Conservation (phyloP, 495 filamentous ascomycete genomes). For the Mytilinidion resinicola region DNA sequence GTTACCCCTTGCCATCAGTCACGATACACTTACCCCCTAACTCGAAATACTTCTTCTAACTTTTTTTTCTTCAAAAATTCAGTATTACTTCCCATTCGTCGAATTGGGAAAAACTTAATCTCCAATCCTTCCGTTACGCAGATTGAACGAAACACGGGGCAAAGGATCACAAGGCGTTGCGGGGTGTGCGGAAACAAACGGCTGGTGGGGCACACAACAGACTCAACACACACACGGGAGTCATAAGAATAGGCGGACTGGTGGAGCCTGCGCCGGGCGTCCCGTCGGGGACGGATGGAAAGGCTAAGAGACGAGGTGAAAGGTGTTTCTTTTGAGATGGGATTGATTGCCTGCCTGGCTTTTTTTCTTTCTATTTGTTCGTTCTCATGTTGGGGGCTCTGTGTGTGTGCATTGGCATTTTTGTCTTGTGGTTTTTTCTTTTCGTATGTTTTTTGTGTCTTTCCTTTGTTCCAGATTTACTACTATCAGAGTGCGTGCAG, state of each 20-base stretch:
- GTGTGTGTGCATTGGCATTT: background rate
- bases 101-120: conserved; percentile 4
- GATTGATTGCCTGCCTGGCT: background rate
- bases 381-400: background rate
- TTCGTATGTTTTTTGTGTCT: background rate
- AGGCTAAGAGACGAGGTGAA: background rate
- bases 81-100: background rate
- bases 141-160: conserved; percentile 3
- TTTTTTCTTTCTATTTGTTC: background rate
- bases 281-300: background rate
- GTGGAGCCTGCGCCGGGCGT: conserved; percentile 4
- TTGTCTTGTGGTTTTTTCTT: background rate
- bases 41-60: conserved; percentile 2
- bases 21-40: background rate
- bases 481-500: too few relatives aligned
- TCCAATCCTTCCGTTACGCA: conserved; percentile 3
- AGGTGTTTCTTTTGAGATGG: background rate
- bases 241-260: conserved; percentile 5
- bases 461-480: background rate
- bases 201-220: too few relatives aligned
- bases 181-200: conserved; percentile 4
- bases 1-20: background rate
- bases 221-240: background rate
- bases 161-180: conserved; percentile 3
- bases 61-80: background rate